These are phyloP conservation scores for Saccharomycopsis fermentans DNA, from an alignment of 805 yeast species.

Conservation along the genomic window DNA sequence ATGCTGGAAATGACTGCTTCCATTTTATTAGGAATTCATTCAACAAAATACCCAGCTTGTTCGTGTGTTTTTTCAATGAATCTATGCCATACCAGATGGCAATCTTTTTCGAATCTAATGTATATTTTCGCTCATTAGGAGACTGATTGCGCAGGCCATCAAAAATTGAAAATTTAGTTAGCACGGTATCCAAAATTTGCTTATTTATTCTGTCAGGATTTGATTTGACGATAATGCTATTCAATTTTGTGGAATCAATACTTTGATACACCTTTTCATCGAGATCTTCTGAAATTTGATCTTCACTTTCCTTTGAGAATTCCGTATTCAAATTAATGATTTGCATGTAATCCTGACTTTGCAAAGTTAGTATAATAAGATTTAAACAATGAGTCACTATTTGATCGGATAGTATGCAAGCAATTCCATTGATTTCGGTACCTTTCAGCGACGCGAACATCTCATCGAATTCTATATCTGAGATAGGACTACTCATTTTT, in stretches of 20 bases:
- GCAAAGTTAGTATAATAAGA: constrained; percentile 14
- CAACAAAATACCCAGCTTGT: constrained; percentile 22
- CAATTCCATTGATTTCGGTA: constrained; percentile 35
- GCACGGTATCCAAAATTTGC: constrained; percentile 37
- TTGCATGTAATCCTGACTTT: neutral
- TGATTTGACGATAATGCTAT: neutral
- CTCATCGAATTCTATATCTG: constrained; percentile 39
- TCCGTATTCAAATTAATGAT: neutral
- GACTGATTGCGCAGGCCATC: constrained; percentile 9
- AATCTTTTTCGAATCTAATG: constrained; percentile 34
- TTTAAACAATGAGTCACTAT: constrained; percentile 14
- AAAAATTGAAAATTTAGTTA: constrained; percentile 35
- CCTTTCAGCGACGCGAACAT: constrained; percentile 51
- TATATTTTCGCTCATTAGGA: constrained; percentile 21
- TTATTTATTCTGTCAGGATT: neutral
- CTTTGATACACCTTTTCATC: neutral
- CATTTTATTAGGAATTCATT: constrained; percentile 56
- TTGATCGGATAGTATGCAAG: constrained; percentile 21
- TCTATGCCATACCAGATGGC: constrained; percentile 57
- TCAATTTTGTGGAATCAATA: neutral
- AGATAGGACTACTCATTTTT: constrained; percentile 39
- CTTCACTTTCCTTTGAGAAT: neutral
- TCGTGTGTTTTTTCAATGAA: constrained; percentile 33
- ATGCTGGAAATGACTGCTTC: constrained; percentile 53
- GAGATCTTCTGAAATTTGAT: neutral